Evolutionary conservation across 768 basidiomycete species (phyloP).

Genomic region (Kwoniella pini): DNA sequence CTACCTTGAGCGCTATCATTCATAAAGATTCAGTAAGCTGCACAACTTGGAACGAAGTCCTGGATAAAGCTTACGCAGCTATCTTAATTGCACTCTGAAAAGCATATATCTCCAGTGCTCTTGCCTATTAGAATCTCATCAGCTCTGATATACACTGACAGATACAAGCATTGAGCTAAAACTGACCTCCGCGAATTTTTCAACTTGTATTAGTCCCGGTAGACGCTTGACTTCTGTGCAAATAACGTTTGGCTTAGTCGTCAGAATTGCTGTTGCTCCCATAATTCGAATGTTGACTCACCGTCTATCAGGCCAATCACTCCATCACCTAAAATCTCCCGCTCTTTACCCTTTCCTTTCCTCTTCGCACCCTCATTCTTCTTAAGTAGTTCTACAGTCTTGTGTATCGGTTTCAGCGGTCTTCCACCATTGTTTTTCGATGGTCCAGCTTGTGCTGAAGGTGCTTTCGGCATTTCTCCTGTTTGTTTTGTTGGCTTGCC

Average conservation of each 20-base stretch:
- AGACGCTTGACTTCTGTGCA: constrained; percentile 63
- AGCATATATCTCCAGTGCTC: constrained; percentile 83
- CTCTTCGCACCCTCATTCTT: constrained; percentile 19
- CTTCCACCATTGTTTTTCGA: constrained; percentile 7
- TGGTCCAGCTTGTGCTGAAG: constrained; percentile 10
- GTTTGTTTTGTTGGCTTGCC: too few relatives aligned
- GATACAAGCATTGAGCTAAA: not conserved
- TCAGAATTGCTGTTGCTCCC: too few relatives aligned
- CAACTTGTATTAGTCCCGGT: constrained; percentile 77
- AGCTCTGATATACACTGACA: not conserved
- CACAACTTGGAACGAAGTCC: not conserved
- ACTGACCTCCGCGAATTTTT: constrained; percentile 78
- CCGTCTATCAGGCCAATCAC: constrained; percentile 23
- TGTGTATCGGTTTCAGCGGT: constrained; percentile 23
- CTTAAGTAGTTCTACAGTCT: constrained; percentile 31
- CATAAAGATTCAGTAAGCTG: not conserved
- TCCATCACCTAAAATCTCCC: constrained; percentile 26
- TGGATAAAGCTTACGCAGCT: constrained; percentile 61
- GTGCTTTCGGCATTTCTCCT: constrained; percentile 13
- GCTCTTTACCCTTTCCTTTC: constrained; percentile 36
- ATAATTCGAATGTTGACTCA: constrained; percentile 11
- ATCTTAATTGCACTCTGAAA: constrained; percentile 85
- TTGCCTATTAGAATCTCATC: constrained; percentile 60
- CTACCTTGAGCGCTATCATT: constrained; percentile 66
- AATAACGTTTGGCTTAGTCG: not conserved